Evolutionary conservation across 805 yeast species (phyloP).

Genomic region (Pichia exigua): DNA sequence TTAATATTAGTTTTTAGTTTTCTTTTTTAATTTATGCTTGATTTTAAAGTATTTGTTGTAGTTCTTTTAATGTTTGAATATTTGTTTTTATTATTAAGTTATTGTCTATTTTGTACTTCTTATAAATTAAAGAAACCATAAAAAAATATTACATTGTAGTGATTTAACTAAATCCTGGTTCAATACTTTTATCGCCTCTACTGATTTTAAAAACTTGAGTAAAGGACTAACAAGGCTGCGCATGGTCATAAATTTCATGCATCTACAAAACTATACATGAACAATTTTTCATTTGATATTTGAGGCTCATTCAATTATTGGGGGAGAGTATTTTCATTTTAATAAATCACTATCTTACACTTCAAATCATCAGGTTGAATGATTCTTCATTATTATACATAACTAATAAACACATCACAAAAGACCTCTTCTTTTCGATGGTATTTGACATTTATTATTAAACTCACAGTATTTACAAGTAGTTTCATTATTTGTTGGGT

Average conservation of each 20-base stretch:
- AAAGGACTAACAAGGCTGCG: too few species aligned
- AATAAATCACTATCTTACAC: too few species aligned
- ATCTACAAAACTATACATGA: too few species aligned
- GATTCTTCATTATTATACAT: too few species aligned
- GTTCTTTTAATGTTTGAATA: not conserved
- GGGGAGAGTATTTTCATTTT: too few species aligned
- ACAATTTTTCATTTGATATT: too few species aligned
- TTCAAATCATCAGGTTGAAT: too few species aligned
- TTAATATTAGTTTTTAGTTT: not conserved
- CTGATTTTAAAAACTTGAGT: too few species aligned
- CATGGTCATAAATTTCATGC: too few species aligned
- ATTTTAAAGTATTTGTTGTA: not conserved
- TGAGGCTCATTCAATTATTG: too few species aligned
- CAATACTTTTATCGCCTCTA: too few species aligned
- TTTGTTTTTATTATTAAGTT: not conserved
- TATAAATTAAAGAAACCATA: not conserved
- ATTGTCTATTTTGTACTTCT: not conserved
- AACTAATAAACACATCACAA: not conserved
- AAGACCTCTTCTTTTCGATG: not conserved
- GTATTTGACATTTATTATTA: conserved; percentile 6
- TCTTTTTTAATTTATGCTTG: not conserved
- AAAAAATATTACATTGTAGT: not conserved
- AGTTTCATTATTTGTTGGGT: conserved; percentile 31
- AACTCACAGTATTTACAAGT: conserved; percentile 52
- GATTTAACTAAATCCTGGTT: too few species aligned